Percentiles rank a stretch among this genome's conserved stretches.
These are phyloP conservation scores for Hypoxylon sp. DNA, from an alignment of 2,329 filamentous ascomycete genomes.

Conservation along the genomic window DNA sequence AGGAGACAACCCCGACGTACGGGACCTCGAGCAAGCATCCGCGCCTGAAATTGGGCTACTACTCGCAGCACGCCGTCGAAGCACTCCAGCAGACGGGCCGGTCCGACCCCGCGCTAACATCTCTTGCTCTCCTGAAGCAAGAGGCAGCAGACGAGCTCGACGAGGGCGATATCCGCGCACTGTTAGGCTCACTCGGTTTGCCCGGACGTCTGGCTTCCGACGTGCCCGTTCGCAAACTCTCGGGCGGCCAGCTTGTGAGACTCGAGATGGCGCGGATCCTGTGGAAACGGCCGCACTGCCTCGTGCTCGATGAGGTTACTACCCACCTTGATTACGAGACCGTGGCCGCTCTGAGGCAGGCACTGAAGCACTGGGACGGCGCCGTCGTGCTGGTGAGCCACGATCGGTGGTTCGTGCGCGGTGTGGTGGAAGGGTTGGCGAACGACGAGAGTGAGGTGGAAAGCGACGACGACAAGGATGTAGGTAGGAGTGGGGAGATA, in stretches of 20 bases:
- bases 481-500: constrained; percentile 43
- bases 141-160: constrained; percentile 64
- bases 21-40: constrained; percentile 76
- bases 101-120: constrained; percentile 66
- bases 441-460: constrained; percentile 55
- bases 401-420: constrained; percentile 83
- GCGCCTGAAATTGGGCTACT: constrained; percentile 77
- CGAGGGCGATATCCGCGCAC: constrained; percentile 75
- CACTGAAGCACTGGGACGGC: constrained; percentile 75
- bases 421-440: constrained; percentile 74
- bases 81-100: constrained; percentile 68
- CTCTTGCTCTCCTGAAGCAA: constrained; percentile 70
- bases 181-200: constrained; percentile 77
- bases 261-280: constrained; percentile 76
- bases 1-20: constrained; percentile 65
- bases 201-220: constrained; percentile 78
- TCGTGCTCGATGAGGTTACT: constrained; percentile 84
- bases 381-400: constrained; percentile 83
- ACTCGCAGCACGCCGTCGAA: constrained; percentile 84
- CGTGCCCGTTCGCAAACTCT: constrained; percentile 77
- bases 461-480: constrained; percentile 58
- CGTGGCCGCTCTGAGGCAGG: constrained; percentile 75
- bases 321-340: constrained; percentile 89
- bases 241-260: constrained; percentile 80
- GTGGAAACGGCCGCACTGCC: constrained; percentile 74